Conservation (phyloP, 2,329 filamentous ascomycete genomes). For the Xylariales sp. region DNA sequence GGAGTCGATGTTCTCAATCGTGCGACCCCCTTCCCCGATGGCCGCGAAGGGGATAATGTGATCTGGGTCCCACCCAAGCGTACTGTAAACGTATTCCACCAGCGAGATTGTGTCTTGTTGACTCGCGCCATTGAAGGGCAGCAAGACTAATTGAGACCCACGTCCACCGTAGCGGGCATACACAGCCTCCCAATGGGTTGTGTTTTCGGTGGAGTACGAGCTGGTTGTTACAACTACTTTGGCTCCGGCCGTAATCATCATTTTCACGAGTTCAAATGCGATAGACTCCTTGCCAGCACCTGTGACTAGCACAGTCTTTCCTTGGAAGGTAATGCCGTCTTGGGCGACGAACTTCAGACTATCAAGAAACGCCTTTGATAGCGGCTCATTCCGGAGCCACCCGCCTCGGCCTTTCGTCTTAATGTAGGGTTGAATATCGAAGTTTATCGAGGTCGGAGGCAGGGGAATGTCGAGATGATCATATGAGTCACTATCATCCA, state of each 20-base stretch:
- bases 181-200: slow-evolving; percentile 29
- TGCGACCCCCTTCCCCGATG: slow-evolving; percentile 29
- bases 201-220: slow-evolving; percentile 21
- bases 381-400: slow-evolving; percentile 10
- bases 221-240: slow-evolving; percentile 36
- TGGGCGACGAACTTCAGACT: slow-evolving; percentile 4
- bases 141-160: slow-evolving; percentile 29
- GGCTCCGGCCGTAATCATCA: slow-evolving; percentile 29
- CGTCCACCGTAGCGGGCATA: slow-evolving; percentile 27
- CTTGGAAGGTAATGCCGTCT: slow-evolving; percentile 21
- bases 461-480: too few species aligned
- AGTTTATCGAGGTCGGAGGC: too few species aligned
- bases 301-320: slow-evolving; percentile 29
- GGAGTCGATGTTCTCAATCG: slow-evolving; percentile 29
- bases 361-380: slow-evolving; percentile 11
- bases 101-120: slow-evolving; percentile 31
- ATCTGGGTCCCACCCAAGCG: slow-evolving; percentile 32
- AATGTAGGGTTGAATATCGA: too few species aligned
- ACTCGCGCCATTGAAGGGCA: slow-evolving; percentile 37
- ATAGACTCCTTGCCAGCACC: slow-evolving; percentile 33
- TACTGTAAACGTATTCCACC: slow-evolving; percentile 33
- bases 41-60: slow-evolving; percentile 38
- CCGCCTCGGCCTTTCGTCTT: slow-evolving; percentile 9
- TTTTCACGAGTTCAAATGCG: slow-evolving; percentile 26
- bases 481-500: too few species aligned